phyloP scores from a whole-genome alignment of 441 rosid species.

The Pelargonium cotyledonis region DNA sequence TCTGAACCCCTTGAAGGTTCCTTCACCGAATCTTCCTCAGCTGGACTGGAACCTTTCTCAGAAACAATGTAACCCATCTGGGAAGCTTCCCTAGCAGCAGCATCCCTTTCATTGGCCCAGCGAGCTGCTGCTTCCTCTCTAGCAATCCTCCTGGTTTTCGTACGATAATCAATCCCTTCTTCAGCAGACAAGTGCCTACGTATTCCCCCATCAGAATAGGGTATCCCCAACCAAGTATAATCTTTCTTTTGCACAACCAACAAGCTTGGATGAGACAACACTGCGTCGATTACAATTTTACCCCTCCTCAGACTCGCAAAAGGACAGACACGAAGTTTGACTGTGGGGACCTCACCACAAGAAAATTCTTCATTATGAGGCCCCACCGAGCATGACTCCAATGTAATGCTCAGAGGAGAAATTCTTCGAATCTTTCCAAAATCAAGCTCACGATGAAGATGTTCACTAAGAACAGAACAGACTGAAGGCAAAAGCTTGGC shows the following conservation, averaged over 20 bases:
- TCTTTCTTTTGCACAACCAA: constrained; percentile 84
- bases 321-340: constrained; percentile 77
- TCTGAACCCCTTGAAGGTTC: constrained; percentile 38
- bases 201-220: constrained; percentile 48
- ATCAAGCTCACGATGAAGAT: constrained; percentile 75
- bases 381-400: constrained; percentile 79
- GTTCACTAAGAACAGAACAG: constrained; percentile 71
- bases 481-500: constrained; percentile 83
- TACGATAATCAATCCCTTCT: constrained; percentile 95
- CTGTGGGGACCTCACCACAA: constrained; percentile 76
- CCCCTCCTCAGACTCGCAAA: constrained; percentile 91
- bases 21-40: constrained; percentile 36
- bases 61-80: constrained; percentile 66
- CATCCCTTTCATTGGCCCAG: constrained; percentile 62
- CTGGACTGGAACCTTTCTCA: constrained; percentile 35
- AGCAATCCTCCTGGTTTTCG: constrained; percentile 70
- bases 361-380: constrained; percentile 85
- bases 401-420: constrained; percentile 83
- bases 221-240: constrained; percentile 90
- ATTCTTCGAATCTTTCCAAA: constrained; percentile 80
- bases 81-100: constrained; percentile 72
- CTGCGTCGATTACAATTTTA: constrained; percentile 85
- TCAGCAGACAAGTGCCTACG: constrained; percentile 66
- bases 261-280: constrained; percentile 63
- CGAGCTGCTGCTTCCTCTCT: constrained; percentile 69